These are phyloP conservation scores for Wickerhamomyces chambardii DNA, from an alignment of 805 yeast genomes.

Conservation along the genomic window DNA sequence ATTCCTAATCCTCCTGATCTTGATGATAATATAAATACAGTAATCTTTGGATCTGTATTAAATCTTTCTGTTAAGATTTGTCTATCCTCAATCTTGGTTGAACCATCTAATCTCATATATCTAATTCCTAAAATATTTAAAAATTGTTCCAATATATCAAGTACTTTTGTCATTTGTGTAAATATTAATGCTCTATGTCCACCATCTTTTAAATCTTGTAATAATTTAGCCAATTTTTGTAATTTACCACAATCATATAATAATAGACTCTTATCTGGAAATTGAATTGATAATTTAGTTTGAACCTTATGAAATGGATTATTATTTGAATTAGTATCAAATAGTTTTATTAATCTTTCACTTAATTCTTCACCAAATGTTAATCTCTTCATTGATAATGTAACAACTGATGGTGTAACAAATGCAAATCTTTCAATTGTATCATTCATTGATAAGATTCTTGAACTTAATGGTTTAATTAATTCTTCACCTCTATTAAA, in stretches of 20 bases:
- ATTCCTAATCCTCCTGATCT: constrained; percentile 99
- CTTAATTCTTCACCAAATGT: constrained; percentile 29
- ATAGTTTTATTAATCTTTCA: constrained; percentile 14
- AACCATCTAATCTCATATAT: constrained; percentile 93
- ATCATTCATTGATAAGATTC: constrained; percentile 32
- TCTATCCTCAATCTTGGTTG: constrained; percentile 95
- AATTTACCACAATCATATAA: constrained; percentile 97
- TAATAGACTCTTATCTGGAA: constrained; percentile 87
- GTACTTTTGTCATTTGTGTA: constrained; percentile 96
- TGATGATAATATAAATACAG: constrained; percentile 87
- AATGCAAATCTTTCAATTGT: constrained; percentile 70
- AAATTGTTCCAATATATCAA: constrained; percentile 89
- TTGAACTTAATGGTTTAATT: constrained; percentile 31
- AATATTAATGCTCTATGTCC: constrained; percentile 95
- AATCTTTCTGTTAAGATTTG: constrained; percentile 90
- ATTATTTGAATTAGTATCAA: constrained; percentile 15
- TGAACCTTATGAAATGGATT: constrained; percentile 76
- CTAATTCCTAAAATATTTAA: constrained; percentile 90
- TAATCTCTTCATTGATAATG: constrained; percentile 57
- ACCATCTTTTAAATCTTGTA: constrained; percentile 69
- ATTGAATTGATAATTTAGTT: constrained; percentile 82
- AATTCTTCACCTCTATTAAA: no score
- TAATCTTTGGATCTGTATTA: constrained; percentile 76
- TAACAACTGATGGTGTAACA: constrained; percentile 80
- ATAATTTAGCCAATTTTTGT: constrained; percentile 69